phyloP scores from a whole-genome alignment of 768 basidiomycete genomes.

The Collybia mongolica region DNA sequence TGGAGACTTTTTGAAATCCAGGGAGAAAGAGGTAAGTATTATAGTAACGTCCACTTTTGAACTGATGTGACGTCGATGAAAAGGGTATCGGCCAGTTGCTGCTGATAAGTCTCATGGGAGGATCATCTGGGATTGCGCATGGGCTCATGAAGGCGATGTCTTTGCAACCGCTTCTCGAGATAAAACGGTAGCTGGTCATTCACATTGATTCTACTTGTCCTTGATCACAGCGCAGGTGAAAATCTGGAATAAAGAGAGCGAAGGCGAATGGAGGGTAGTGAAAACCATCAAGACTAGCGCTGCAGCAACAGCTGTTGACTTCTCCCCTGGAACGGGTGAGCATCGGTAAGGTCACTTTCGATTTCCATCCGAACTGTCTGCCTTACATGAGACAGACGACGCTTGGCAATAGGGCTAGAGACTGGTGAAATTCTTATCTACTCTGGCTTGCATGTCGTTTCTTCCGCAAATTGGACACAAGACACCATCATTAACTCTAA shows the following conservation, averaged over 20 bases:
- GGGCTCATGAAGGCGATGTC: slow-evolving; percentile 70
- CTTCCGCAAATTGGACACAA: slow-evolving; percentile 43
- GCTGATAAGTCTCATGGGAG: slow-evolving; percentile 85
- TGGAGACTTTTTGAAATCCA: slow-evolving; percentile 77
- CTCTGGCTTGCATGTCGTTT: slow-evolving; percentile 26
- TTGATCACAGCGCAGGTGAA: slow-evolving; percentile 56
- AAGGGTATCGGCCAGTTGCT: slow-evolving; percentile 38
- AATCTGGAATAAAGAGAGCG: slow-evolving; percentile 60
- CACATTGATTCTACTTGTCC: not conserved
- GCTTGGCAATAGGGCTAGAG: slow-evolving; percentile 84
- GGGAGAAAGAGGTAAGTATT: slow-evolving; percentile 38
- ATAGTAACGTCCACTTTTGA: not conserved
- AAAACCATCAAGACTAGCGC: slow-evolving; percentile 69
- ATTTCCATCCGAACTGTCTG: not conserved
- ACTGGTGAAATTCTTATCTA: slow-evolving; percentile 74
- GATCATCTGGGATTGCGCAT: slow-evolving; percentile 96
- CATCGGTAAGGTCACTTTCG: slow-evolving; percentile 33
- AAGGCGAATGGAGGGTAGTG: slow-evolving; percentile 51
- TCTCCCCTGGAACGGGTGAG: slow-evolving; percentile 31
- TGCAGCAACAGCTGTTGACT: slow-evolving; percentile 81
- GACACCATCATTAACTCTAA: slow-evolving; percentile 43
- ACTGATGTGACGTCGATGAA: too few species aligned
- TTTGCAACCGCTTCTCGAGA: slow-evolving; percentile 96
- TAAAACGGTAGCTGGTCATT: slow-evolving; percentile 67
- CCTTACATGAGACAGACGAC: slow-evolving; percentile 31